phyloP scores from a whole-genome alignment of 768 basidiomycete genomes.

The Rhizopogon roseolus region DNA sequence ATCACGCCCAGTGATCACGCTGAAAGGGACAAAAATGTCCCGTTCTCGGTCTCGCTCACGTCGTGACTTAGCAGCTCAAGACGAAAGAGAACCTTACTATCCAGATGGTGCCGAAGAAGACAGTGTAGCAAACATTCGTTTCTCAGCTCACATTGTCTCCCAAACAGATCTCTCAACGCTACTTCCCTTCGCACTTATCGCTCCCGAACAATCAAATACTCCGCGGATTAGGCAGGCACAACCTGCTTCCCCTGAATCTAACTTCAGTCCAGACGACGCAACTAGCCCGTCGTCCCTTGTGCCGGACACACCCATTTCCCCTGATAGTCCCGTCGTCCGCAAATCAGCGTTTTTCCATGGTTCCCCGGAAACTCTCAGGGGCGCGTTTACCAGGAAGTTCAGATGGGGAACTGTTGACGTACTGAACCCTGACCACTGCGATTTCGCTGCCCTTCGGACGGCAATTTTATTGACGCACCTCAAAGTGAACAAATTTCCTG shows the following conservation, averaged over 20 bases:
- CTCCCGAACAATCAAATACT: slow-evolving; percentile 54
- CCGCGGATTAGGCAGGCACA: slow-evolving; percentile 24
- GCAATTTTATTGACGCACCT: slow-evolving; percentile 82
- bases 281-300: slow-evolving; percentile 13
- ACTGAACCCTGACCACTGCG: slow-evolving; percentile 80
- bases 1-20: slow-evolving; percentile 74
- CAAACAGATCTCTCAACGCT: slow-evolving; percentile 52
- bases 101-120: slow-evolving; percentile 61
- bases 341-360: slow-evolving; percentile 33
- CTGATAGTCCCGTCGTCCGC: slow-evolving; percentile 33
- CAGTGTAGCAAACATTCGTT: slow-evolving; percentile 71
- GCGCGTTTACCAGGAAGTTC: slow-evolving; percentile 73
- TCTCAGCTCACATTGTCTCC: slow-evolving; percentile 66
- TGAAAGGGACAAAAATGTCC: slow-evolving; percentile 39
- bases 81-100: slow-evolving; percentile 49
- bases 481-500: slow-evolving; percentile 55
- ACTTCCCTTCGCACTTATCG: slow-evolving; percentile 77
- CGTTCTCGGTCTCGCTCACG: slow-evolving; percentile 75
- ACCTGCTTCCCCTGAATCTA: slow-evolving; percentile 16
- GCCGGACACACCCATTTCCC: slow-evolving; percentile 28
- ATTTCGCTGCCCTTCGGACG: slow-evolving; percentile 81
- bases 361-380: slow-evolving; percentile 65
- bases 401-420: slow-evolving; percentile 90
- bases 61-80: slow-evolving; percentile 57
- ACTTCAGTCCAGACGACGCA: slow-evolving; percentile 12